These are phyloP conservation scores for Phylloporus sp. DNA, from an alignment of 768 basidiomycete species.

Conservation along the genomic window DNA sequence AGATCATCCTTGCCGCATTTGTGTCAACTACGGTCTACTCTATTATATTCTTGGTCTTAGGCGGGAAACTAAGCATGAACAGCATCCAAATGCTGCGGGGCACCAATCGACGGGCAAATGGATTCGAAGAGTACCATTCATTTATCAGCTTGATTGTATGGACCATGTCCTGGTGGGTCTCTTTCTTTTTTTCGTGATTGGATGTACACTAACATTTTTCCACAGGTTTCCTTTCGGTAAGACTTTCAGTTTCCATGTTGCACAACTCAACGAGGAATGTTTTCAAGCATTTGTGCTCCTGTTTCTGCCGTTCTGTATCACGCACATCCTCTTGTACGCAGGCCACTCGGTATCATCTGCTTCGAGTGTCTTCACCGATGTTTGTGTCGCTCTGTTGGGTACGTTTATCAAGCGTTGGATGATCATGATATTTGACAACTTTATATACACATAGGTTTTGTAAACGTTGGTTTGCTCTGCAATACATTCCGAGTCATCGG, in stretches of 20 bases:
- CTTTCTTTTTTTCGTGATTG: not conserved
- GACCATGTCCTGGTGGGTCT: slow-evolving; percentile 65
- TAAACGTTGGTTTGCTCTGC: slow-evolving; percentile 61
- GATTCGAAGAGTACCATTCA: slow-evolving; percentile 47
- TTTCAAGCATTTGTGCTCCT: slow-evolving; percentile 52
- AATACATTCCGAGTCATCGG: slow-evolving; percentile 63
- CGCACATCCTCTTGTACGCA: slow-evolving; percentile 43
- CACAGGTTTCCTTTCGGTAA: slow-evolving; percentile 57
- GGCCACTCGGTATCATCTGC: slow-evolving; percentile 45
- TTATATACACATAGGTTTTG: slow-evolving; percentile 54
- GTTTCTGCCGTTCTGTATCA: slow-evolving; percentile 55
- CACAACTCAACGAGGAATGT: slow-evolving; percentile 4
- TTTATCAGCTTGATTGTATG: slow-evolving; percentile 59
- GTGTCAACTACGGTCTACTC: slow-evolving; percentile 55
- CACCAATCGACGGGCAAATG: slow-evolving; percentile 41
- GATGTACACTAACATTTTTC: slow-evolving; percentile 4
- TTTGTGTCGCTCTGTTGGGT: slow-evolving; percentile 54
- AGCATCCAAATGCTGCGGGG: slow-evolving; percentile 49
- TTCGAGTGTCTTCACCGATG: slow-evolving; percentile 44
- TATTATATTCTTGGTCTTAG: slow-evolving; percentile 56
- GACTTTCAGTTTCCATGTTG: slow-evolving; percentile 12
- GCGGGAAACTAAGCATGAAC: slow-evolving; percentile 49
- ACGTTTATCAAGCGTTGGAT: slow-evolving; percentile 16
- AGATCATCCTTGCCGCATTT: slow-evolving; percentile 55
- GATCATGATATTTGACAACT: not conserved